Base-by-base conservation (phyloP, 1,284 basidiomycete genomes). In the Trichosporon ovoides region DNA sequence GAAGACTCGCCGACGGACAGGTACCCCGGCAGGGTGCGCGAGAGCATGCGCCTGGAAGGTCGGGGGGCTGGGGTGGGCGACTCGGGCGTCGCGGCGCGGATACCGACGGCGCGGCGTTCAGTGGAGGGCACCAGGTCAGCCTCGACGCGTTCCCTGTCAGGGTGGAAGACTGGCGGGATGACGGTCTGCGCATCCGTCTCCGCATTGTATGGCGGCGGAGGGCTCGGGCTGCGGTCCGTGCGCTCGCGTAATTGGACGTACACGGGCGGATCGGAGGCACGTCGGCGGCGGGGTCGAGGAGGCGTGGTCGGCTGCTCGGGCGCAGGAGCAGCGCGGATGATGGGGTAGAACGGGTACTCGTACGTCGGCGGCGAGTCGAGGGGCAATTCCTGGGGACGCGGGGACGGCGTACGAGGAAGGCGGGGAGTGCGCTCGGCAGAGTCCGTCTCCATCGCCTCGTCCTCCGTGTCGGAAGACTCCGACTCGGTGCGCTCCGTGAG, bases 141-240 rank as follows among this genome's bases (percentile, higher is more conserved):
- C 22, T 38, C 22, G 13, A 18, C 37, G 14, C 24, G 20, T 34
- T 52, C 50, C 18, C 36, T n/a, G n/a, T 57, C 59, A 34, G 48
- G 52, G 11, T 20, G 50, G 55, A 69, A 68, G n/a, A 66, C 53
- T 0, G 69, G 61, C 1, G 63, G 57, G 18, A 73, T 58, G 11
- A 73, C 28, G 22, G 60, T 64, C 46, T 63, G 57, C 24, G 67
- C 48, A 53, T 73, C 71, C 9, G 66, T 68, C 20, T 57, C 54
- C n/a, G 71, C 71, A 33, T 73, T 73, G 59, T 70, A 73, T 14
- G 71, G 71, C 19, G 71, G 71, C 3, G 71, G 71, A 9, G 71
- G 71, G 5, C 67, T 60, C 9, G 71, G 69, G 9, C 63, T 63
- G 40, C 60, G 52, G n/a, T 58, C 56, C 2, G 58, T 48, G 14